Evolutionary conservation across 108 stramenopile species (phyloP).

Genomic region (Nitzschia inconspicua): DNA sequence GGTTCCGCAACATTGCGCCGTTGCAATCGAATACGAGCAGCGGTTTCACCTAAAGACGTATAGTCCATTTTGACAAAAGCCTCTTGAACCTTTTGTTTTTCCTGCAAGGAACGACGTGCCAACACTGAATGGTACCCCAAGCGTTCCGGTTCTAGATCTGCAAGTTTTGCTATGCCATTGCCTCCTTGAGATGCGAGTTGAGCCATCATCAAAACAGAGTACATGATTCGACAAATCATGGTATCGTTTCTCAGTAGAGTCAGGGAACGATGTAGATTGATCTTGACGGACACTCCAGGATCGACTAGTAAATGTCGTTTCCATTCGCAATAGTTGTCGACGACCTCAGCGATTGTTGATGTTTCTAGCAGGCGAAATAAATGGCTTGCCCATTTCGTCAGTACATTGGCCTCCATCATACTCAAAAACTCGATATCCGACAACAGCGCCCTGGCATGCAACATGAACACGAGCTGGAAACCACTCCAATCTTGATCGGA

Average conservation of each 20-base stretch:
- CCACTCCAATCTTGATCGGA: conserved; percentile 36
- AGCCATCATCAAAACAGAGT: conserved; percentile 63
- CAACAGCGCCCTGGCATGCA: conserved; percentile 43
- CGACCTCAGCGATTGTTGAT: conserved; percentile 12
- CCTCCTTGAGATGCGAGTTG: conserved; percentile 29
- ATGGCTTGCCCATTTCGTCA: conserved; percentile 41
- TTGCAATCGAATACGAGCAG: conserved; percentile 22
- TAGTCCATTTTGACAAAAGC: conserved; percentile 22
- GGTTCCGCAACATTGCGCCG: conserved; percentile 17
- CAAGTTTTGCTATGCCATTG: too few relatives aligned
- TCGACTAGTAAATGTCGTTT: conserved; percentile 36
- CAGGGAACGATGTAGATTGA: neutral
- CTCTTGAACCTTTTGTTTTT: conserved; percentile 16
- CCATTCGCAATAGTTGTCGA: conserved; percentile 51
- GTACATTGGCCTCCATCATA: conserved; percentile 69
- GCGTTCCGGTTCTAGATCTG: conserved; percentile 33
- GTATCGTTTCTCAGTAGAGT: conserved; percentile 42
- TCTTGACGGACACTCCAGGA: neutral
- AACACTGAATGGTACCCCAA: conserved; percentile 45
- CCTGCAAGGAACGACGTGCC: conserved; percentile 45
- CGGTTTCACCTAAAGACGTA: conserved; percentile 32
- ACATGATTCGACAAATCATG: conserved; percentile 66
- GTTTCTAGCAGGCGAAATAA: conserved; percentile 27
- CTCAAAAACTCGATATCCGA: conserved; percentile 62
- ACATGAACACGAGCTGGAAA: conserved; percentile 31